A percentile compares a stretch with the other conserved stretches of the same genome.
Evolutionary conservation across 2,329 filamentous ascomycete genomes (phyloP).

Genomic region (Aspergillus fijiensis): DNA sequence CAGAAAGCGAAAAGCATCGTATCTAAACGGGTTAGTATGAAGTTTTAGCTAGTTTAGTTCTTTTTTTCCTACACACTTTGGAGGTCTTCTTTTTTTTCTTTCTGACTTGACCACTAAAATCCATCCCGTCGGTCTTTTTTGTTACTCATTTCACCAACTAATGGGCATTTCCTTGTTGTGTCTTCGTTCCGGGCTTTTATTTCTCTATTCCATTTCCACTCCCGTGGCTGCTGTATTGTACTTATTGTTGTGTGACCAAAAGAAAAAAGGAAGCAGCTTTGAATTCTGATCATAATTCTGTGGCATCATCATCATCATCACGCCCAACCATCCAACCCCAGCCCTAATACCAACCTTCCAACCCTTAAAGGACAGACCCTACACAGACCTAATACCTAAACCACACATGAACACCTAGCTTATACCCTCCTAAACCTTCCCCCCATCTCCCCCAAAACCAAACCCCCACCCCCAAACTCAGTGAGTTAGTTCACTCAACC

Average conservation of each 20-base stretch:
- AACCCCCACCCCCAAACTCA: not conserved
- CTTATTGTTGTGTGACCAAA: conserved; percentile 12
- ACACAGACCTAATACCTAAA: no score
- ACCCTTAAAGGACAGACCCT: not conserved
- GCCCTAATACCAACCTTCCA: not conserved
- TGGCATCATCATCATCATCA: conserved; percentile 4
- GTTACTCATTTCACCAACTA: conserved; percentile 9
- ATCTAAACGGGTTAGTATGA: conserved; percentile 46
- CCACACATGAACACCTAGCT: no score
- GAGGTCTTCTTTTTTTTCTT: conserved; percentile 14
- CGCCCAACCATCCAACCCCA: not conserved
- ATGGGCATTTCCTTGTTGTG: conserved; percentile 14
- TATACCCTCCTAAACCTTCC: no score
- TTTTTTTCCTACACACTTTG: conserved; percentile 24
- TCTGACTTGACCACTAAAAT: conserved; percentile 10
- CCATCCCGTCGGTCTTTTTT: conserved; percentile 11
- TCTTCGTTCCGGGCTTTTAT: not conserved
- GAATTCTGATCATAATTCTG: no score
- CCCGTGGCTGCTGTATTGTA: conserved; percentile 32
- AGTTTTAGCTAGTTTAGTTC: conserved; percentile 4
- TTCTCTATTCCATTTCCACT: not conserved
- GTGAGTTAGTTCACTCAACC: not conserved
- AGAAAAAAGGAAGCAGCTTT: not conserved
- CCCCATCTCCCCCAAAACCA: no score
- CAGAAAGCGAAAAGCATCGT: conserved; percentile 76